Evolutionary conservation across 345 rosid genomes (phyloP), one percentile per base, ranked within the genome.

Genomic region (Corymbia maculata): DNA sequence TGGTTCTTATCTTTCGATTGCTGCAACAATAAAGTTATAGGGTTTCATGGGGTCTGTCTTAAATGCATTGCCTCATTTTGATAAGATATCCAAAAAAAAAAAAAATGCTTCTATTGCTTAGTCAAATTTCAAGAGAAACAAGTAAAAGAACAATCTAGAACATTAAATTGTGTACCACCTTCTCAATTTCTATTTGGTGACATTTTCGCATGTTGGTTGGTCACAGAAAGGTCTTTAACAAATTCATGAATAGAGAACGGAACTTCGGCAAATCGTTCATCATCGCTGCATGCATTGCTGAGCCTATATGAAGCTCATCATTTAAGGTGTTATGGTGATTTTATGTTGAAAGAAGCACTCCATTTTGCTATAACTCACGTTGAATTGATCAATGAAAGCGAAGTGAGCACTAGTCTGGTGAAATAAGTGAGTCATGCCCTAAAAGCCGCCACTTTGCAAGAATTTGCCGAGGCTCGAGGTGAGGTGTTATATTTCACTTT

Each of bases 281-380:
- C 8, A 53, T 7, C 11, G 85, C 87, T n/a, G 19, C 55, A 28
- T 4, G 89, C 87, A 52, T 7, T 89, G 85, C 47, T 89, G 32
- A 61, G 85, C 7, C 64, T 87, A 50, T 89, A 82, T 8, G 87
- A 84, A 70, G 90, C 87, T 14, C 53, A 87, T 19, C 55, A 90
- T 85, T 45, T 84, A 22, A 44, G 87, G 59, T 36, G 86, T 17
- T 86, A 14, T 8, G 90, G 88, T 3, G 91, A 91, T 53, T 66
- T 64, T 51, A 82, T 86, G 36, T 64, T 91, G 8, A 89, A 91
- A 7, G 87, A 89, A 66, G 92, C 91, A 3, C 85, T 87, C 12
- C 64, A 3, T 86, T 91, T 89, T 85, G 80, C 86, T 49, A 79
- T 45, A 6, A 19, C 86, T 84, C 87, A 84, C 51, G 87, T 86